phyloP scores from a whole-genome alignment of 306 rosid species.

The Cicer bijugum region DNA sequence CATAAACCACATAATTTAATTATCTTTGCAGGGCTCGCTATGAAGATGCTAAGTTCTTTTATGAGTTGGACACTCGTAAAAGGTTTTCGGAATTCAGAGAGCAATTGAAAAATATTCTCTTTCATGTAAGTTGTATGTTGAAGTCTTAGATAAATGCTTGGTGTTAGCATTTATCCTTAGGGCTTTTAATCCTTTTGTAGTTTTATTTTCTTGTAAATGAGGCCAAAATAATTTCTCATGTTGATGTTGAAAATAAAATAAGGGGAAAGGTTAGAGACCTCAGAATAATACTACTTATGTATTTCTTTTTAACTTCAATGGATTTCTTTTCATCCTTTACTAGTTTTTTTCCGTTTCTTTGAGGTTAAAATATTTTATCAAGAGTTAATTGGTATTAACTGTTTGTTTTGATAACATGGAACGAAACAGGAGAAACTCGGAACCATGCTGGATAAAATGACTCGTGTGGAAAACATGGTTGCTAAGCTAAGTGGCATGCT shows the following conservation, averaged over 20 bases:
- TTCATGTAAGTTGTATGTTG: constrained; percentile 69
- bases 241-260: constrained; percentile 13
- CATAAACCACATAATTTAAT: constrained; percentile 25
- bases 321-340: background rate
- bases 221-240: constrained; percentile 17
- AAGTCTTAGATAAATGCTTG: constrained; percentile 7
- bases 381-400: constrained; percentile 22
- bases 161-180: background rate
- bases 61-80: constrained; percentile 75
- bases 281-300: constrained; percentile 9
- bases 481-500: constrained; percentile 59
- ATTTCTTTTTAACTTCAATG: background rate
- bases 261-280: constrained; percentile 17
- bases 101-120: constrained; percentile 79
- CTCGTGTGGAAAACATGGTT: constrained; percentile 65
- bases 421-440: constrained; percentile 85
- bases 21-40: constrained; percentile 82
- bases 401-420: constrained; percentile 44
- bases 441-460: constrained; percentile 93
- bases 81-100: constrained; percentile 72
- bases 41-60: constrained; percentile 98
- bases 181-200: constrained; percentile 3
- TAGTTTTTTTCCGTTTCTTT: constrained; percentile 10
- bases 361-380: constrained; percentile 4
- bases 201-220: constrained; percentile 27